Conservation (phyloP, 441 rosid genomes). For the Syzygium syzygioides region DNA sequence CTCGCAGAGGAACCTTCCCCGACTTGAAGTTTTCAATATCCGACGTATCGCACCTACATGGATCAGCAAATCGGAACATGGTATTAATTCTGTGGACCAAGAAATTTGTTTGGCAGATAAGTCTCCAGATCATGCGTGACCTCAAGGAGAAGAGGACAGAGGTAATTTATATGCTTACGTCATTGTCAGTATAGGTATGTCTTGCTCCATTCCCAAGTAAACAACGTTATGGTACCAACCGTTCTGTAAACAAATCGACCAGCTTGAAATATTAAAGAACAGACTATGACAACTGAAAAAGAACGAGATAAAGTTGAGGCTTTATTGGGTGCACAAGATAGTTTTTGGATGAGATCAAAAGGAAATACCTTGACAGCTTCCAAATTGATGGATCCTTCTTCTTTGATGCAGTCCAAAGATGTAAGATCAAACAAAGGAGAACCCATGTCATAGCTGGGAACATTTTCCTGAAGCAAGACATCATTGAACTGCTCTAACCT, state of each 20-base stretch:
- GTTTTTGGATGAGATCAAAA: not conserved
- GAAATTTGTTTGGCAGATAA: not conserved
- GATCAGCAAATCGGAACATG: not conserved
- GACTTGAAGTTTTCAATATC: constrained; percentile 35
- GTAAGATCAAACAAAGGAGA: constrained; percentile 48
- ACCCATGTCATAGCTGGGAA: constrained; percentile 22
- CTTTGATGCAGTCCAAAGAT: constrained; percentile 29
- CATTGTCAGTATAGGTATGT: constrained; percentile 71
- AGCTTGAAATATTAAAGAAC: not conserved
- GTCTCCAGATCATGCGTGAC: not conserved
- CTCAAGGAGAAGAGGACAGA: not conserved
- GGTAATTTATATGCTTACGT: constrained; percentile 36
- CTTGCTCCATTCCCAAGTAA: constrained; percentile 58
- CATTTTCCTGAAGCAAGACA: constrained; percentile 74
- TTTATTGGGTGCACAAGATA: not conserved
- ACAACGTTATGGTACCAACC: constrained; percentile 73
- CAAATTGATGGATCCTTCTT: constrained; percentile 40
- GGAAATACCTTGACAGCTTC: constrained; percentile 56
- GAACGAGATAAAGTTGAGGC: not conserved
- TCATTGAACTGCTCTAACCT: constrained; percentile 97
- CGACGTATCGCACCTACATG: constrained; percentile 47
- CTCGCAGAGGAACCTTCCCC: constrained; percentile 38
- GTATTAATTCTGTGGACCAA: not conserved
- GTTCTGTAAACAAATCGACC: constrained; percentile 30
- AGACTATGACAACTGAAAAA: not conserved